Percentiles rank a stretch among this genome's conserved stretches.
These are phyloP conservation scores for Plasmodium berghei DNA, from an alignment of 169 alveolate genomes.

Conservation along the genomic window DNA sequence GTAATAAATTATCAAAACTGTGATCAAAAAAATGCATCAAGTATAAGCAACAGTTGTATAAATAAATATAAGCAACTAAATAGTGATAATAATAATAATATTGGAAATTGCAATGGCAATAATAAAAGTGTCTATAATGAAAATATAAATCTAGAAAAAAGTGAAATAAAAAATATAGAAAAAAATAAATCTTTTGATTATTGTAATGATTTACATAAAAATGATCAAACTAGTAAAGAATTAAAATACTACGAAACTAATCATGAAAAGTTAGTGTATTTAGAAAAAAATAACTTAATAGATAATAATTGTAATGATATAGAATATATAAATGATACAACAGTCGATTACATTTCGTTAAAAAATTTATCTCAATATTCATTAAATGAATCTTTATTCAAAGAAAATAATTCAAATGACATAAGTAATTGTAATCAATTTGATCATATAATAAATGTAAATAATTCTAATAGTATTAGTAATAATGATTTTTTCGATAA, in stretches of 20 bases:
- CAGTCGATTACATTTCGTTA: constrained; percentile 39
- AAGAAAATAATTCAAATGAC: constrained; percentile 6
- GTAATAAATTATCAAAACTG: too few species aligned
- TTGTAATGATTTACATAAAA: not conserved
- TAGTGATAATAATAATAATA: not conserved
- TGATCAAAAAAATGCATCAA: too few species aligned
- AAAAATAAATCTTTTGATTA: too few species aligned
- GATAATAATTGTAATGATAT: constrained; percentile 37
- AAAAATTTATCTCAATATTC: constrained; percentile 12
- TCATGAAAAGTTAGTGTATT: not conserved
- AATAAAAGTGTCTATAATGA: not conserved
- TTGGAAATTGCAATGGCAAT: not conserved
- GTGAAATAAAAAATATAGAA: too few species aligned
- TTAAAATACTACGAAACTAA: not conserved
- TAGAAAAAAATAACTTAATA: constrained; percentile 15
- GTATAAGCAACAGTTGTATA: too few species aligned
- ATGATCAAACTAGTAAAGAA: not conserved
- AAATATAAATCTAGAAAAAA: too few species aligned
- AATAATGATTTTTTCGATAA: not conserved
- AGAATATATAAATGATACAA: constrained; percentile 57
- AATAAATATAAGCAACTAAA: too few species aligned
- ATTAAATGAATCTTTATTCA: not conserved
- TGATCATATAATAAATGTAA: not conserved
- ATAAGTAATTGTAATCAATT: not conserved
- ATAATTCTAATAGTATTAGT: not conserved